Evolutionary conservation across 1,284 basidiomycete genomes (phyloP), one percentile per base, ranked within the genome.

Genomic region (Prillingera fragicola): DNA sequence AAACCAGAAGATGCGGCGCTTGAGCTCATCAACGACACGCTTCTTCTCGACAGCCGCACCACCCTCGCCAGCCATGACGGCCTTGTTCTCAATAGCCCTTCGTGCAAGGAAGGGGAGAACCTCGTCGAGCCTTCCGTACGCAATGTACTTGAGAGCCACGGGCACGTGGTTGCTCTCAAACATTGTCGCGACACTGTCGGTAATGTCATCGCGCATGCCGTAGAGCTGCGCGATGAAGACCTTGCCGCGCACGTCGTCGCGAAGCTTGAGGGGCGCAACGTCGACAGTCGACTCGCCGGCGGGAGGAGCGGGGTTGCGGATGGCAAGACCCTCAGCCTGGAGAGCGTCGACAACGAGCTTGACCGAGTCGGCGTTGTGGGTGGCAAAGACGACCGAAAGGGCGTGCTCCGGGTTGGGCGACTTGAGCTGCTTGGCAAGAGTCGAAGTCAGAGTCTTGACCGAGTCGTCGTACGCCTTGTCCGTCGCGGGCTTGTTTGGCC

Each of bases 171-270:
- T 64, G 4, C 79, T 75, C 36, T 72, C 74, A 17, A 81, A 82
- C 33, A 75, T 75, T 8, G 73, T 69, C 7, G 81, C 80, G 23
- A 92, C 74, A 50, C 79, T 76, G 55, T 85, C 76, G 5, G 86
- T 87, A 43, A 95, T 71, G 39, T 82, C 80, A 61, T 90, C 87
- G 44, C 80, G 79, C 87, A 91, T 90, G 8, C 89, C 90, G 59
- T 84, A 90, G 15, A 95, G 72, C 71, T 95, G 90, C 2, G 80
- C 89, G 52, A 94, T 75, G 26, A 81, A 76, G 26, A 92, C 70
- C 49, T 85, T 74, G 57, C 85, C 32, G 15, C 21, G 31, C 12
- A 49, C 46, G 31, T 42, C 43, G 22, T 36, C 37, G 31, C 51
- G 51, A 12, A 52, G 46, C 4, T 19, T 17, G 14, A 52, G 34